A percentile compares a stretch with the other conserved stretches of the same genome.
These are phyloP conservation scores for Pichia membranifaciens DNA, from an alignment of 805 yeast genomes.

Conservation along the genomic window DNA sequence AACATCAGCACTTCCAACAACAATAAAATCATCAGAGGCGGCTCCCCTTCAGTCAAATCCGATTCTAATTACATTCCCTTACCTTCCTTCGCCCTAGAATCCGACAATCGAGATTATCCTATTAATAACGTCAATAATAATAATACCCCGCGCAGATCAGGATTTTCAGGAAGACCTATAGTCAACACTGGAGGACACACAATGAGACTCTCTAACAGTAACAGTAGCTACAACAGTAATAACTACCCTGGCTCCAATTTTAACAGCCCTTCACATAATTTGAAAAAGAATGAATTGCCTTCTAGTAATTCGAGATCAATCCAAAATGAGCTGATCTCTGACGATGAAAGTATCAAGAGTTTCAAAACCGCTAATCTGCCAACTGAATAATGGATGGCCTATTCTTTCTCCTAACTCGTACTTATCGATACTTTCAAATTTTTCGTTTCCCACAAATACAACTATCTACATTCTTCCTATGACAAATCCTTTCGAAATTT, in stretches of 20 bases:
- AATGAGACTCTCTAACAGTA: slow-evolving; percentile 4
- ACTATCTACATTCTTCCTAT: not conserved
- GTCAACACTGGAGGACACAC: slow-evolving; percentile 8
- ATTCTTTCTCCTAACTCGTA: too few species aligned
- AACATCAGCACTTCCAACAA: not conserved
- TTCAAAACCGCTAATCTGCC: slow-evolving; percentile 8
- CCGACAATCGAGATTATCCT: too few species aligned
- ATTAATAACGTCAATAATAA: too few species aligned
- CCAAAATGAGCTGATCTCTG: slow-evolving; percentile 13
- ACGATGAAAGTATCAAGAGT: slow-evolving; percentile 22
- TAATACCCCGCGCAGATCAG: not conserved
- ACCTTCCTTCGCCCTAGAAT: too few species aligned
- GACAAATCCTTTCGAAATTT: too few species aligned
- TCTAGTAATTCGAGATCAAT: slow-evolving; percentile 6
- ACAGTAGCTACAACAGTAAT: not conserved
- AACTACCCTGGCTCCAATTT: too few species aligned
- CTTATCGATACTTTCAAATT: not conserved
- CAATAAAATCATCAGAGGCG: not conserved
- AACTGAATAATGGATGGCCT: not conserved
- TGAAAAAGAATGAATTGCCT: slow-evolving; percentile 6
- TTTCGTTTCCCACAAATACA: not conserved
- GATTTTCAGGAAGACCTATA: slow-evolving; percentile 14
- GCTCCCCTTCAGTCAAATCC: not conserved
- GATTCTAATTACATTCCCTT: too few species aligned
- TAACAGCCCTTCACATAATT: slow-evolving; percentile 4